A percentile compares a stretch with the other conserved stretches of the same genome.
Conservation (phyloP, 345 rosid species). For the Hirschfeldia incana region DNA sequence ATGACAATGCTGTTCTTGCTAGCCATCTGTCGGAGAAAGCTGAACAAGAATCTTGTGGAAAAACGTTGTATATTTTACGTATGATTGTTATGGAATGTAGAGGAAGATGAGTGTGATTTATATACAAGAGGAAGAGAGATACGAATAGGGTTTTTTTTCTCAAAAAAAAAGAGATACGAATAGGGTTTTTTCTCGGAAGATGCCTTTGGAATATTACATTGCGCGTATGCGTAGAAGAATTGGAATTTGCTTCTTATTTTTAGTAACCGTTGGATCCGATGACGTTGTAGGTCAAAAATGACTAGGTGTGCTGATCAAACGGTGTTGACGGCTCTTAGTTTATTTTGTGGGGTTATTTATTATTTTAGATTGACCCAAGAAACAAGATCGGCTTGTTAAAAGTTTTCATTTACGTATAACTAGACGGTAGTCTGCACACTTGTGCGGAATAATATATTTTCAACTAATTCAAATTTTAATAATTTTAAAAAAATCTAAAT, state of each 20-base stretch:
- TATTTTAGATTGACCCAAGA: not conserved
- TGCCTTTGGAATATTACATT: conserved; percentile 41
- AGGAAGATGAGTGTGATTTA: conserved; percentile 15
- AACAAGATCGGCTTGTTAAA: conserved; percentile 12
- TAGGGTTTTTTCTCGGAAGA: conserved; percentile 11
- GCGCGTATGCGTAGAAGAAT: not conserved
- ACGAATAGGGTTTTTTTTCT: not conserved
- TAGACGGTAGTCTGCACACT: no score
- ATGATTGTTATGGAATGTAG: conserved; percentile 7
- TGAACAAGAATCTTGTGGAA: not conserved
- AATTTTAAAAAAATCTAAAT: no score
- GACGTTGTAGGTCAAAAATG: conserved; percentile 6
- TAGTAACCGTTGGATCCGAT: conserved; percentile 27
- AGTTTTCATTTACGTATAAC: not conserved
- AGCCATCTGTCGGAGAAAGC: not conserved
- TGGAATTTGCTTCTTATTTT: not conserved
- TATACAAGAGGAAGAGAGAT: conserved; percentile 14
- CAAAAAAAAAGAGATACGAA: not conserved
- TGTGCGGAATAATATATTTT: no score
- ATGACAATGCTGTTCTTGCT: conserved; percentile 38
- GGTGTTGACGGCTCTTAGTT: conserved; percentile 25
- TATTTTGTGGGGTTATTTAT: conserved; percentile 12
- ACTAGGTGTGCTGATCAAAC: conserved; percentile 21
- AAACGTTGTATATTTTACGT: not conserved
- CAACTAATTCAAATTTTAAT: no score